Percentiles rank a stretch among this genome's conserved stretches.
These are phyloP conservation scores for Penicillium oxalicum DNA, from an alignment of 2,329 filamentous ascomycete species.

Conservation along the genomic window DNA sequence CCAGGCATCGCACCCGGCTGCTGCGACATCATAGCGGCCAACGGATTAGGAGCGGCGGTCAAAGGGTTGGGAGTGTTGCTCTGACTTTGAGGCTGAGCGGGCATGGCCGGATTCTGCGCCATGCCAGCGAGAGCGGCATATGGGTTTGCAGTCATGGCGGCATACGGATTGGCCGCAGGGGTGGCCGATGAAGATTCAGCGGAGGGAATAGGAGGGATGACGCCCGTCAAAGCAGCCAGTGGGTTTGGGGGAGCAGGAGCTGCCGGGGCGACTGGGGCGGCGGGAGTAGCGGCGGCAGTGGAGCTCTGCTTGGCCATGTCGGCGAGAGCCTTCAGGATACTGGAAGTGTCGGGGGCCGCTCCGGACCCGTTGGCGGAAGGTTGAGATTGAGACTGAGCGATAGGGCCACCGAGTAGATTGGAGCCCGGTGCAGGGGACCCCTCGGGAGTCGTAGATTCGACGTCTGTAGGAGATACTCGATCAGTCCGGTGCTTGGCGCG, in stretches of 20 bases:
- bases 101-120: constrained; percentile 30
- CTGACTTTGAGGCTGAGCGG: constrained; percentile 34
- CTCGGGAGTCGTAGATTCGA: constrained; percentile 63
- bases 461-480: constrained; percentile 42
- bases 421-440: constrained; percentile 45
- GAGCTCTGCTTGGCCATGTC: constrained; percentile 74
- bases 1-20: constrained; percentile 23
- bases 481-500: not conserved
- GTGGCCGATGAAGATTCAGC: constrained; percentile 44
- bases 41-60: constrained; percentile 34
- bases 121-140: constrained; percentile 41
- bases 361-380: constrained; percentile 18
- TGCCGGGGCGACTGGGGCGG: constrained; percentile 39
- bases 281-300: constrained; percentile 43
- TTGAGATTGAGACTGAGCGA: constrained; percentile 15
- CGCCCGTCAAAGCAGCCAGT: constrained; percentile 47
- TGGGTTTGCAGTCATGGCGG: constrained; percentile 41
- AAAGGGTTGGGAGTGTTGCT: constrained; percentile 39
- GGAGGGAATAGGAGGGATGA: constrained; percentile 39
- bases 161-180: constrained; percentile 52
- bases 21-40: constrained; percentile 41
- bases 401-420: constrained; percentile 31
- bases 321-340: constrained; percentile 71
- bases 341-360: constrained; percentile 51
- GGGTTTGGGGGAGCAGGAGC: constrained; percentile 38